These are phyloP conservation scores for Botrytis byssoidea DNA, from an alignment of 2,329 filamentous ascomycete species.

Conservation along the genomic window DNA sequence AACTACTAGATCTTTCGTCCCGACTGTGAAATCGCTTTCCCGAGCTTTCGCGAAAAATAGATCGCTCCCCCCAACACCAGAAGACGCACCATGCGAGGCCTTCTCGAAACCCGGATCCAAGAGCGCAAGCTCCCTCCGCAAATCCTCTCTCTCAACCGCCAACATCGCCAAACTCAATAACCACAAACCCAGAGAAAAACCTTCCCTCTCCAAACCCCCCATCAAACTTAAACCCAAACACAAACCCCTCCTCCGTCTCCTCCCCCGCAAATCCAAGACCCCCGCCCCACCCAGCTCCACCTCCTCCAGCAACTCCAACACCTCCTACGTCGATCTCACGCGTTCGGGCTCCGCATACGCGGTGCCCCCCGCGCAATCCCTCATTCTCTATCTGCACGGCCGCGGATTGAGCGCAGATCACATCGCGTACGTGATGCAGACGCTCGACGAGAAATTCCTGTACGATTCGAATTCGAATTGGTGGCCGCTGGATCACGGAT, in stretches of 20 bases:
- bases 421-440: not conserved
- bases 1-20: not conserved
- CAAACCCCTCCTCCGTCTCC: not conserved
- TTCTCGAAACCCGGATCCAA: not conserved
- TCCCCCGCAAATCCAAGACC: not conserved
- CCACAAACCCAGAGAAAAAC: not conserved
- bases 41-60: not conserved
- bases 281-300: not conserved
- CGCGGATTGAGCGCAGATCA: not conserved
- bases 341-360: not conserved
- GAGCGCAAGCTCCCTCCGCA: not conserved
- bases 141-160: not conserved
- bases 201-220: not conserved
- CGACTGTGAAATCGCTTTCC: not conserved
- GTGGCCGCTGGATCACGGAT: not conserved
- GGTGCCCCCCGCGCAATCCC: not conserved
- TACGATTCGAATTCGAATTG: not conserved
- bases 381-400: constrained; percentile 4
- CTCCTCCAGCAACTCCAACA: not conserved
- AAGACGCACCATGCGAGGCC: not conserved
- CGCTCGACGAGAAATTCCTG: not conserved
- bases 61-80: not conserved
- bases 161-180: not conserved
- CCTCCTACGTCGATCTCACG: constrained; percentile 2
- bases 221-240: not conserved